Evolutionary conservation across 2,329 filamentous ascomycete genomes (phyloP), one percentile per base, ranked within the genome.

Genomic region (Neoascochyta sp.): DNA sequence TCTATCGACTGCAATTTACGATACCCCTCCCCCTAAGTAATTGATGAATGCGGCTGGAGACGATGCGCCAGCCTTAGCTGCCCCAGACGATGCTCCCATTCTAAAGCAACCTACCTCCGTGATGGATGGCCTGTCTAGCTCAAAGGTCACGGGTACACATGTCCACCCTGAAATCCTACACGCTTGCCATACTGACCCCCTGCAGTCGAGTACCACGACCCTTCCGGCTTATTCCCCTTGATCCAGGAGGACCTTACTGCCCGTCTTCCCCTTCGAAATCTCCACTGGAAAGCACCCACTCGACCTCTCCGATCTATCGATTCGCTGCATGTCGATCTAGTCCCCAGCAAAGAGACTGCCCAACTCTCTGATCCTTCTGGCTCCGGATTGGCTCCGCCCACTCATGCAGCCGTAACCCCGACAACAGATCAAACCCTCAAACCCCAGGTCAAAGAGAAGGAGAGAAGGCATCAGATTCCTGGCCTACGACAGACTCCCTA

Each of bases 281-380:
- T 98, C 24, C 87, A 96, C 57, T 98, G 92, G 92, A 93, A 96
- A 63, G 95, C 92, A 9, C 86, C 93, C 39, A 83, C 83, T 16
- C 83, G 92, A 1, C 92, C 92, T 3, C 69, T 96, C 19, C 83
- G 92, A 45, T 95, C 92, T 9, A 98, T 98, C 60, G 83, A 88
- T 54, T 89, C 87, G 9, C 77, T 98, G 22, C 87, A 95, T 55
- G 78, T 96, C 52, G 88, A 95, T 40, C 80, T 96, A 36, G 71
- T 89, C n/a, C 75, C 81, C 6, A 63, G 70, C 66, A 52, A 64
- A 48, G 70, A 53, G 60, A 78, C 66, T 52, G 70, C 64, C 6
- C 62, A 65, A 18, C 44, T 55, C 55, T 34, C 62, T 48, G 40
- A 60, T 47, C 27, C 57, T 45, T 34, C 62, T 16, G 39, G 43